Evolutionary conservation across 257 asterid genomes (phyloP).

Genomic region (Plantago ovata): DNA sequence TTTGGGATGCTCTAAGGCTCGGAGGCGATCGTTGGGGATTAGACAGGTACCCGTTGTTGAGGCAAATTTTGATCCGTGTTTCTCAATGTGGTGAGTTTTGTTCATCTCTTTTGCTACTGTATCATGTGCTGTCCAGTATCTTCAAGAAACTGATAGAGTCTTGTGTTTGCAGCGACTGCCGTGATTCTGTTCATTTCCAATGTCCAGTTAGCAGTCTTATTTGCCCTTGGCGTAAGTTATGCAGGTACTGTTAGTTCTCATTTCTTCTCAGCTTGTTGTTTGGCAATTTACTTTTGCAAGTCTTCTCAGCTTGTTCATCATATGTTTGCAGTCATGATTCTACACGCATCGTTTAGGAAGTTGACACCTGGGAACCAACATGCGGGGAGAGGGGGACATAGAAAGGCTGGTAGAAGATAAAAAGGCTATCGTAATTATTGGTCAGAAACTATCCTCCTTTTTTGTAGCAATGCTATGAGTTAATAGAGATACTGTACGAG

Average conservation of each 20-base stretch:
- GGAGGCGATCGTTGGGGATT: slow-evolving; percentile 60
- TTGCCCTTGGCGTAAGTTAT: slow-evolving; percentile 61
- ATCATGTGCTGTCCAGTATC: background rate
- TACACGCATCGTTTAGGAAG: slow-evolving; percentile 84
- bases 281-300: background rate
- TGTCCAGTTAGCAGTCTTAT: slow-evolving; percentile 64
- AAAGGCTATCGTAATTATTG: slow-evolving; percentile 8
- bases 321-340: slow-evolving; percentile 59
- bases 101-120: background rate
- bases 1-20: slow-evolving; percentile 73
- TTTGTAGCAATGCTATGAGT: no score
- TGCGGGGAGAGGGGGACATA: slow-evolving; percentile 35
- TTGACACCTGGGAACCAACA: slow-evolving; percentile 62
- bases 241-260: slow-evolving; percentile 44
- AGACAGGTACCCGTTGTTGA: slow-evolving; percentile 43
- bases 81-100: slow-evolving; percentile 77
- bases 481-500: no score
- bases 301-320: background rate
- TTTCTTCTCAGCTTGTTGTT: background rate
- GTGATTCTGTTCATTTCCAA: slow-evolving; percentile 57
- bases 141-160: slow-evolving; percentile 20
- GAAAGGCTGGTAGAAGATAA: slow-evolving; percentile 30
- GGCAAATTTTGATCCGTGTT: slow-evolving; percentile 44
- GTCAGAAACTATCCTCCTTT: background rate
- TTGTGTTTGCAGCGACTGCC: slow-evolving; percentile 57